A percentile compares a stretch with the other conserved stretches of the same genome.
These are phyloP conservation scores for Cyberlindnera samutprakarnensis DNA, from an alignment of 805 yeast genomes.

Conservation along the genomic window DNA sequence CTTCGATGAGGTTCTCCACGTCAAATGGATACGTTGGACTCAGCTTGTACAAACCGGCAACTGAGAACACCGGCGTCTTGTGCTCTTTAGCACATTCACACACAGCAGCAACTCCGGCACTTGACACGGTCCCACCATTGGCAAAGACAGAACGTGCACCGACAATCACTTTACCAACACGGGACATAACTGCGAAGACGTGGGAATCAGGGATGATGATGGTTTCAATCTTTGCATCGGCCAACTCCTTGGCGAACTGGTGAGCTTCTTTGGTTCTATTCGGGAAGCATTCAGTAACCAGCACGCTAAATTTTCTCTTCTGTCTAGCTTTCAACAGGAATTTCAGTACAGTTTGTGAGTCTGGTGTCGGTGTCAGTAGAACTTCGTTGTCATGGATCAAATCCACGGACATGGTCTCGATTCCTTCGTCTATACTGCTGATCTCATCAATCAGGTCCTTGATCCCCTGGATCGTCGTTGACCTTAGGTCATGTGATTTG, in stretches of 20 bases:
- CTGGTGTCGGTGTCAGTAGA: conserved; percentile 89
- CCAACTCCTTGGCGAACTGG: conserved; percentile 67
- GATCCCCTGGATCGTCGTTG: conserved; percentile 85
- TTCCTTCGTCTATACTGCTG: conserved; percentile 79
- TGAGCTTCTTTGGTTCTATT: conserved; percentile 77
- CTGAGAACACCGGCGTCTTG: conserved; percentile 93
- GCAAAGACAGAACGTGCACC: conserved; percentile 92
- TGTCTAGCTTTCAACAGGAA: conserved; percentile 80
- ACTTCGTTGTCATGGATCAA: conserved; percentile 89
- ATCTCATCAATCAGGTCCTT: conserved; percentile 90
- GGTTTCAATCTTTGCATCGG: conserved; percentile 82
- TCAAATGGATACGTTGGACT: conserved; percentile 85
- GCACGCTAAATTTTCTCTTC: conserved; percentile 85
- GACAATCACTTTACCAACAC: conserved; percentile 92
- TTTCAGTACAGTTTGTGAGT: conserved; percentile 79
- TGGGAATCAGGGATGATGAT: conserved; percentile 90
- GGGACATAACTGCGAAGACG: conserved; percentile 90
- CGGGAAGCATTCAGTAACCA: conserved; percentile 89
- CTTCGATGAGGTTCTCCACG: conserved; percentile 77
- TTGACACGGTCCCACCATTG: conserved; percentile 89
- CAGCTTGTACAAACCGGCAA: conserved; percentile 88
- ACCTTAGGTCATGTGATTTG: conserved; percentile 56
- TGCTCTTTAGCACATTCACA: conserved; percentile 95
- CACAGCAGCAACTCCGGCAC: conserved; percentile 86
- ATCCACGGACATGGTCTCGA: conserved; percentile 86